Conservation (phyloP, 169 alveolate species). For the Plasmodium blacklocki region DNA sequence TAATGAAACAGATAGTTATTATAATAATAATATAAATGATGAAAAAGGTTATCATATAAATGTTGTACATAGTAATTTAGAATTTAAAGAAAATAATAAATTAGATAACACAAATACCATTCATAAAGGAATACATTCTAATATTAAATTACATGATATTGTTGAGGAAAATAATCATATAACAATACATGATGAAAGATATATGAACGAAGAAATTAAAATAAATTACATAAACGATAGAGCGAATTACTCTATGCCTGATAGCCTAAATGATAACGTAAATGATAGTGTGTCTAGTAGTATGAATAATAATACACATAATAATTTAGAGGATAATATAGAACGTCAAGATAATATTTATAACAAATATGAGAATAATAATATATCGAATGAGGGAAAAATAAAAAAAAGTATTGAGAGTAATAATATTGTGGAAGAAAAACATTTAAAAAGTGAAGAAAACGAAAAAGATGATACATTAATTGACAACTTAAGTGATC, state of each 20-base stretch:
- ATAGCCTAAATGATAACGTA: background rate
- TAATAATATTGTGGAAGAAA: background rate
- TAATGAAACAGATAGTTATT: background rate
- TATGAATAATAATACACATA: too few relatives aligned
- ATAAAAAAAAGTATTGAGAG: conserved; percentile 2
- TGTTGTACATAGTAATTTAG: background rate
- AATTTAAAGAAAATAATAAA: background rate
- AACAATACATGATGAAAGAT: too few relatives aligned
- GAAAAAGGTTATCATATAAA: background rate
- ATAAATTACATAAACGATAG: too few relatives aligned
- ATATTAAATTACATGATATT: too few relatives aligned
- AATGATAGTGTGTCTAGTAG: too few relatives aligned
- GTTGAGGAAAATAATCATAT: too few relatives aligned
- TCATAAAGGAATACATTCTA: background rate
- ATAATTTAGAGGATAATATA: conserved; percentile 10
- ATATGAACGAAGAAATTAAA: too few relatives aligned
- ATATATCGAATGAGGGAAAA: conserved; percentile 1
- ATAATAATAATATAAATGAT: conserved; percentile 2
- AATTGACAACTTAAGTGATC: conserved; percentile 6
- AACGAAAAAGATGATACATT: conserved; percentile 11
- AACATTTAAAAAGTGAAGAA: background rate
- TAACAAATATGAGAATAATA: background rate
- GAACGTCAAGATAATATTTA: background rate
- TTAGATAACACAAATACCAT: background rate
- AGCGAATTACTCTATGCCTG: background rate